Base-by-base conservation (phyloP, 2,329 filamentous ascomycete genomes). In the Trichoderma sp. region DNA sequence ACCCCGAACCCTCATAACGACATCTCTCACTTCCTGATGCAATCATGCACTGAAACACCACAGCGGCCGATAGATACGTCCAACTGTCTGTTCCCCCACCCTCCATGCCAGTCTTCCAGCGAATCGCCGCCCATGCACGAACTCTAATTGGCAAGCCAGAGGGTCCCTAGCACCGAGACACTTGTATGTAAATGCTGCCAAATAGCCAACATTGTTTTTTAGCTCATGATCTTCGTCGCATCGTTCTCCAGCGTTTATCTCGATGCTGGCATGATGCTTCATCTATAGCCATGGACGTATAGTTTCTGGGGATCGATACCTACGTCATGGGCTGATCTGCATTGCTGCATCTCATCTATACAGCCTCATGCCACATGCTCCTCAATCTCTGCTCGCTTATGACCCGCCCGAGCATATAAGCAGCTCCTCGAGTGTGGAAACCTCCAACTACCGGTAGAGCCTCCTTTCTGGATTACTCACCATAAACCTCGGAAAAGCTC, bases 81-180 rank as follows among this genome's bases (percentile, higher is more conserved):
- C 8, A 54, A 63, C 32, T 11, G 60, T 21, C 60, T 14, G 39
- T 26, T 46, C 63, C 26, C 30, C 52, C 52, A 55, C 54, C 34
- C 59, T 52, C 28, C 28, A 16, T 32, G 18, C 10, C 16, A 54
- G 32, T 21, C 55, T 8, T 52, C 46, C 37, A 58, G 63, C 63
- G 63, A 66, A 66, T 66, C 18, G 39, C 52, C 63, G 24, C 26
- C 37, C 51, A 49, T 26, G 37, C 21, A 34, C 34, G 28, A 66
- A 43, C 63, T 52, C 34, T 56, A 66, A 66, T 58, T 6, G 63
- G 63, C 30, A 66, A 66, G 26, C n/a, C 5, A 34, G 37, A 58
- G 5, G 16, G 30, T 54, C 49, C 46, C 34, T 28, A 43, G 60
- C 32, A 64, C 11, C 24, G 63, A 58, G n/a, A n/a, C 63, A 34